phyloP scores from a whole-genome alignment of 2,329 filamentous ascomycete genomes.

The Exophiala xenobiotica region DNA sequence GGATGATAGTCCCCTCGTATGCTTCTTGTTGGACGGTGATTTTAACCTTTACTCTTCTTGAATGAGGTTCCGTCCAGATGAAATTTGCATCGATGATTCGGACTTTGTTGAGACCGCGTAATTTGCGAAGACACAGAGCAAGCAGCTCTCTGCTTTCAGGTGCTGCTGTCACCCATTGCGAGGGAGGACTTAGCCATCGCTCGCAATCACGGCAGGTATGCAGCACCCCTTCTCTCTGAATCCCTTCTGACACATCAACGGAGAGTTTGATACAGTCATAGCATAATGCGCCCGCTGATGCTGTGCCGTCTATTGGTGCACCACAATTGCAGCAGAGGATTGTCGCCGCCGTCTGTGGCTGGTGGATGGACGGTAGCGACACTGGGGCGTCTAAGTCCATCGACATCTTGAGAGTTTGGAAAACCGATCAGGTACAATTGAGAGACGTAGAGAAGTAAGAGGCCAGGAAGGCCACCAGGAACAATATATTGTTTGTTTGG shows the following conservation, averaged over 20 bases:
- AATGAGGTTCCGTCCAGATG: constrained; percentile 98
- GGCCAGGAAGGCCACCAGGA: not conserved
- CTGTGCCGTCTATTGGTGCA: constrained; percentile 89
- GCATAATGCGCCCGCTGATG: constrained; percentile 81
- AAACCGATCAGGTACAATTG: not conserved
- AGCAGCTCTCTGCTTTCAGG: constrained; percentile 90
- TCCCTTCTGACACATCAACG: constrained; percentile 86
- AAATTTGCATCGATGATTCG: constrained; percentile 94
- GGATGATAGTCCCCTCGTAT: constrained; percentile 67
- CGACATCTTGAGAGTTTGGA: constrained; percentile 43
- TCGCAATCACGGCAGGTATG: constrained; percentile 95
- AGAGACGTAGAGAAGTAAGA: not conserved
- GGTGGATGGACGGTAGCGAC: constrained; percentile 34
- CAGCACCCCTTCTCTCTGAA: constrained; percentile 84
- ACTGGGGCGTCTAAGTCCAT: constrained; percentile 61
- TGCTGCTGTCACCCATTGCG: constrained; percentile 78
- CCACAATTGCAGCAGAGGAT: constrained; percentile 99
- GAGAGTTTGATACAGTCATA: constrained; percentile 95
- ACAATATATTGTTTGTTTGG: not conserved
- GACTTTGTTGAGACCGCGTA: constrained; percentile 82
- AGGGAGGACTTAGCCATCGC: constrained; percentile 84
- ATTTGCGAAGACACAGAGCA: constrained; percentile 83
- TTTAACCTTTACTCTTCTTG: constrained; percentile 86
- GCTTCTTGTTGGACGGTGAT: constrained; percentile 82
- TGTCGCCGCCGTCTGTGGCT: constrained; percentile 47